A percentile compares a stretch with the other conserved stretches of the same genome.
Conservation (phyloP, 75 land plant genomes). For the Azolla pinnata region DNA sequence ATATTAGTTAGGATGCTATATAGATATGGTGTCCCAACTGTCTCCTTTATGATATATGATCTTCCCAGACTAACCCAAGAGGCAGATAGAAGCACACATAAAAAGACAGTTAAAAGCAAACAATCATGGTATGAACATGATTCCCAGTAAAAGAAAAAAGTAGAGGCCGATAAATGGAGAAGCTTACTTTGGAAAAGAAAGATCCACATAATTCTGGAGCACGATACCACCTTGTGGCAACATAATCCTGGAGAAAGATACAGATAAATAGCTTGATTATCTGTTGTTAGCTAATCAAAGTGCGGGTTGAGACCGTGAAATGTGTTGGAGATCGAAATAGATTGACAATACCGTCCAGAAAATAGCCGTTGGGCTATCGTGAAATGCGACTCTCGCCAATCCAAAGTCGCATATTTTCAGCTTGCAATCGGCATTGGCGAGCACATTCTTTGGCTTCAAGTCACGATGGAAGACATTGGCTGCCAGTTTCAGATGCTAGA, state of each 20-base stretch:
- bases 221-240: constrained; percentile 79
- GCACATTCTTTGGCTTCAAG: constrained; percentile 64
- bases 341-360: constrained; percentile 51
- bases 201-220: constrained; percentile 83
- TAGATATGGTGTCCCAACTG: no score
- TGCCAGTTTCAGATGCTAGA: no score
- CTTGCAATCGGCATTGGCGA: constrained; percentile 72
- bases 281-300: background rate
- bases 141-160: no score
- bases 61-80: no score
- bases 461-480: constrained; percentile 75
- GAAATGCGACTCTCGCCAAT: constrained; percentile 58
- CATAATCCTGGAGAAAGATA: constrained; percentile 49
- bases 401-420: constrained; percentile 75
- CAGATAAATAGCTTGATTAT: background rate
- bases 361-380: constrained; percentile 51
- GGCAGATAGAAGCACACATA: no score
- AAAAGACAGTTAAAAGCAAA: no score
- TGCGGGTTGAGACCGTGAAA: background rate
- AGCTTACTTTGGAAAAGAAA: constrained; percentile 59
- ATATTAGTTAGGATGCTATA: no score
- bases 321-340: background rate
- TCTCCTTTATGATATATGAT: no score
- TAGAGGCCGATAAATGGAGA: background rate
- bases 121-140: no score